phyloP scores from a whole-genome alignment of 345 rosid genomes.

The Camelina neglecta region DNA sequence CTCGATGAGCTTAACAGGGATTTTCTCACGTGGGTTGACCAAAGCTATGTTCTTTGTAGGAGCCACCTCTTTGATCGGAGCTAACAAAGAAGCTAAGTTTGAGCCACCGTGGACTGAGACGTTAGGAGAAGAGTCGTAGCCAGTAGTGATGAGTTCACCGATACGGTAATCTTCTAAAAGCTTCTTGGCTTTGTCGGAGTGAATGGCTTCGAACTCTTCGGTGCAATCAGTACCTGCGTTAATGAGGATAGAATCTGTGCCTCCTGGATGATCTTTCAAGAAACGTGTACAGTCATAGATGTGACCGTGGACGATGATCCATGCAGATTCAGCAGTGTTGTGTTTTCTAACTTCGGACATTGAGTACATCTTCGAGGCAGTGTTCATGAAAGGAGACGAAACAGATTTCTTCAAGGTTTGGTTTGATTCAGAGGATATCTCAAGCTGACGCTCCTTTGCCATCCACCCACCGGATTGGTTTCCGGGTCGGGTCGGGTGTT shows the following conservation, averaged over 20 bases:
- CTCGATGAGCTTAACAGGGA: slow-evolving; percentile 72
- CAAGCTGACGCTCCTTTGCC: slow-evolving; percentile 83
- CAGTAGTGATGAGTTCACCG: slow-evolving; percentile 66
- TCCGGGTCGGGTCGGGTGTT: slow-evolving; percentile 90
- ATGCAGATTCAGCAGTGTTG: slow-evolving; percentile 73
- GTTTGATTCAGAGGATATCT: slow-evolving; percentile 55
- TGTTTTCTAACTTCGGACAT: slow-evolving; percentile 73
- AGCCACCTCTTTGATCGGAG: slow-evolving; percentile 67
- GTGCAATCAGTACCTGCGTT: slow-evolving; percentile 93
- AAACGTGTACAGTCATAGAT: slow-evolving; percentile 90
- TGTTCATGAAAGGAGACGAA: slow-evolving; percentile 85
- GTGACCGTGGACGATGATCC: slow-evolving; percentile 95
- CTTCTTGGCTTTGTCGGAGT: slow-evolving; percentile 88
- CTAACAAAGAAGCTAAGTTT: slow-evolving; percentile 42
- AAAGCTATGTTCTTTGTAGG: slow-evolving; percentile 59
- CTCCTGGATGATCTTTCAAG: slow-evolving; percentile 94
- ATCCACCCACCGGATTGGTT: slow-evolving; percentile 99
- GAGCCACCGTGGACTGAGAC: slow-evolving; percentile 70
- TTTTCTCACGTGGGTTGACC: slow-evolving; percentile 75
- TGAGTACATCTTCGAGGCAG: slow-evolving; percentile 62
- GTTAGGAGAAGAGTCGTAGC: slow-evolving; percentile 82
- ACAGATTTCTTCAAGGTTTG: slow-evolving; percentile 72
- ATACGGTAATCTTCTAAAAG: slow-evolving; percentile 77
- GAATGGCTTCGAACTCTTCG: slow-evolving; percentile 95
- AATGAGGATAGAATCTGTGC: slow-evolving; percentile 80